These are phyloP conservation scores for Lolium rigidum DNA, from an alignment of 176 grass and related monocot species.

Conservation along the genomic window DNA sequence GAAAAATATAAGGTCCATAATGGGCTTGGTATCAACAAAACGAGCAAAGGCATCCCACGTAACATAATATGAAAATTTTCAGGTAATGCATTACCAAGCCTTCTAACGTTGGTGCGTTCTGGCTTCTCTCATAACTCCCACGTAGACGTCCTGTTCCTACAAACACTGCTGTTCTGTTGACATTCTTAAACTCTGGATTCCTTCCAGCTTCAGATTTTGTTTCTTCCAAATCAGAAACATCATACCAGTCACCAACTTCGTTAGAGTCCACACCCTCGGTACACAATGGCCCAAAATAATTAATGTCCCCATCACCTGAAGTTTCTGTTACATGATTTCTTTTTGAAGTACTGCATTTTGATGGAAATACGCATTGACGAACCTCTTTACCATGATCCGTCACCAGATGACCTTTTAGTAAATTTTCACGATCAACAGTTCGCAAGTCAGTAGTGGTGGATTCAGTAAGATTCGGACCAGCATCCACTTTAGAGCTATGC, in stretches of 20 bases:
- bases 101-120: constrained; percentile 45
- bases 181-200: constrained; percentile 41
- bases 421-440: constrained; percentile 32
- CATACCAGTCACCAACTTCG: constrained; percentile 45
- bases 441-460: constrained; percentile 8
- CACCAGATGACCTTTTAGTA: constrained; percentile 21
- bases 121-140: constrained; percentile 59
- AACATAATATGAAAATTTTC: constrained; percentile 18
- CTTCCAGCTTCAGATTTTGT: constrained; percentile 28
- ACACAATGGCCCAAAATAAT: constrained; percentile 15
- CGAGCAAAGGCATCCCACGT: constrained; percentile 18
- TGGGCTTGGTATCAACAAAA: constrained; percentile 24
- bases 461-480: constrained; percentile 35
- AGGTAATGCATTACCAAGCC: constrained; percentile 46
- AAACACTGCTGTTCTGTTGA: constrained; percentile 29
- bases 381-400: constrained; percentile 40
- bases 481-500: constrained; percentile 48
- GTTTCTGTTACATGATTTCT: constrained; percentile 48
- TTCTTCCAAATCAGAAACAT: constrained; percentile 42
- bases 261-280: constrained; percentile 49
- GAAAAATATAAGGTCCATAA: constrained; percentile 10
- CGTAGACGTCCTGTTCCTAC: constrained; percentile 50
- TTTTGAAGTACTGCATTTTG: constrained; percentile 46
- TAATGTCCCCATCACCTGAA: constrained; percentile 46
- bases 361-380: constrained; percentile 27